Conservation (phyloP, 2,329 filamentous ascomycete species). For the Cytospora chrysosperma region DNA sequence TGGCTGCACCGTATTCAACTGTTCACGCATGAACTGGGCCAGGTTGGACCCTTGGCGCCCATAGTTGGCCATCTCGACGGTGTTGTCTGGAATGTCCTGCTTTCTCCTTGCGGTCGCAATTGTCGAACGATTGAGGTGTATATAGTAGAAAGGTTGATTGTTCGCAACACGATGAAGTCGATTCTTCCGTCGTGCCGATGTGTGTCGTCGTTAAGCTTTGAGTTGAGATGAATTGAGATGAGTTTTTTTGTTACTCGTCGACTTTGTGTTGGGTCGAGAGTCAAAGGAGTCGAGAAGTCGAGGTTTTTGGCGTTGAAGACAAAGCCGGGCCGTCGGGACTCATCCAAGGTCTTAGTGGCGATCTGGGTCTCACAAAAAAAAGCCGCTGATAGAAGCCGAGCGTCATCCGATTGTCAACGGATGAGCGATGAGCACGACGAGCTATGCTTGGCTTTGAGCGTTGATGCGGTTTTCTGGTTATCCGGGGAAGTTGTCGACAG, state of each 20-base stretch:
- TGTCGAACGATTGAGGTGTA: background rate
- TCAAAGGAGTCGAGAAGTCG: background rate
- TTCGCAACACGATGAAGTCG: background rate
- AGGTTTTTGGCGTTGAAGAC: background rate
- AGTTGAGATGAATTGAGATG: too few relatives aligned
- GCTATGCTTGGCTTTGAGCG: background rate
- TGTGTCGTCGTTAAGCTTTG: background rate
- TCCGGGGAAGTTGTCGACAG: background rate
- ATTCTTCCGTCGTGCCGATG: too few relatives aligned
- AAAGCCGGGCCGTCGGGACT: background rate
- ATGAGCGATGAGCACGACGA: background rate
- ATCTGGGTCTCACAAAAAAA: background rate
- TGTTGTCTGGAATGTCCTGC: slow-evolving; percentile 12
- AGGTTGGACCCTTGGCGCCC: slow-evolving; percentile 81
- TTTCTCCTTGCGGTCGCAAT: slow-evolving; percentile 7
- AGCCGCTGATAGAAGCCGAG: slow-evolving; percentile 7
- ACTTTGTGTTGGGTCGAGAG: background rate
- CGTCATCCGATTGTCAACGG: slow-evolving; percentile 7
- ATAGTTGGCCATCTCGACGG: slow-evolving; percentile 64
- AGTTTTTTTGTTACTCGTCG: background rate
- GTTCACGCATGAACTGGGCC: slow-evolving; percentile 80
- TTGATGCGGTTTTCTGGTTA: background rate
- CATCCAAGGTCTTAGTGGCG: slow-evolving; percentile 24
- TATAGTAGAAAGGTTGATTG: background rate
- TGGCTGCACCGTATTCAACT: slow-evolving; percentile 70